A percentile compares a stretch with the other conserved stretches of the same genome.
Conservation (phyloP, 305 asterid genomes). For the Rubia tinctorum region DNA sequence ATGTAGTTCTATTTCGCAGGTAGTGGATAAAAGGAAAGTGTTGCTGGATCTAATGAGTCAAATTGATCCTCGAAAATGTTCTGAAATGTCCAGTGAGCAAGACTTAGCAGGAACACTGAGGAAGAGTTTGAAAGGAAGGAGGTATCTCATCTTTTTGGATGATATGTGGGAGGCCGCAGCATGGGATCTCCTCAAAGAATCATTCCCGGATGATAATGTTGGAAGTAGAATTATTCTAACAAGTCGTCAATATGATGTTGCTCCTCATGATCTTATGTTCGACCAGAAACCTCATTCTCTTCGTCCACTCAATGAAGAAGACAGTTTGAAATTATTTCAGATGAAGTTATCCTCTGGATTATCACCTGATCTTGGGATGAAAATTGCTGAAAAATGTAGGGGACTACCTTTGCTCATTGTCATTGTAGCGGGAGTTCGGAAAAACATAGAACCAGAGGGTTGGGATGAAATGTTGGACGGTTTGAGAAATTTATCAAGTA, state of each 20-base stretch:
- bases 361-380: not conserved
- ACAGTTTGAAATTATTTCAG: not conserved
- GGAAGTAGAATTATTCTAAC: not conserved
- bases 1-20: not conserved
- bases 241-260: not conserved
- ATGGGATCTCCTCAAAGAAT: not conserved
- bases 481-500: not conserved
- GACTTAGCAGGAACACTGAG: not conserved
- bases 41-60: not conserved
- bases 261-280: not conserved
- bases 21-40: not conserved
- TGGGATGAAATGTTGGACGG: not conserved
- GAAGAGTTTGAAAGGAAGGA: not conserved
- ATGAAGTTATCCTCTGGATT: not conserved
- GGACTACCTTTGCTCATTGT: not conserved
- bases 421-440: not conserved
- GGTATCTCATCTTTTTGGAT: not conserved
- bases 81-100: not conserved
- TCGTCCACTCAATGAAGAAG: not conserved
- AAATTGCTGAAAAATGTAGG: not conserved
- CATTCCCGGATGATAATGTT: not conserved
- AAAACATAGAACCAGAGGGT: not conserved
- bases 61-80: not conserved
- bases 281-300: not conserved
- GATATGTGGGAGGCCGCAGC: not conserved